phyloP scores from a whole-genome alignment of 225 moss, liverwort and hornwort species.

The Takakia lepidozioides region DNA sequence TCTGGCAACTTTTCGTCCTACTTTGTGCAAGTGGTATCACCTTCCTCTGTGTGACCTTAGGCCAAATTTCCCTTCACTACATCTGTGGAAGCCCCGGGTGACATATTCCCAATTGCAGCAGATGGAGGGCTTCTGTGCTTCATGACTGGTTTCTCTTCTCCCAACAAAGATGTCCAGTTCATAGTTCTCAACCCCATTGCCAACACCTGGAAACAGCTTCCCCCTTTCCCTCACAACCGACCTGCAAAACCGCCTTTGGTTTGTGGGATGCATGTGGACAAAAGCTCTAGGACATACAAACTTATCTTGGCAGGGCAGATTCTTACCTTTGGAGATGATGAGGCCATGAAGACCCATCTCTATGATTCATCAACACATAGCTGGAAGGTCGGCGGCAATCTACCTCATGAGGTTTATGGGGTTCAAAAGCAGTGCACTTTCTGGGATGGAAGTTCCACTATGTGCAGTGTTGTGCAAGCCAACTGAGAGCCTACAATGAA shows the following conservation, averaged over 20 bases:
- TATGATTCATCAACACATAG: constrained; percentile 21
- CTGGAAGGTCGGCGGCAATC: constrained; percentile 33
- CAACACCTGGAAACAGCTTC: constrained; percentile 34
- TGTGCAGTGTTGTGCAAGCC: constrained; percentile 33
- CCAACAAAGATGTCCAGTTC: constrained; percentile 47
- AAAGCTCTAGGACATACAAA: constrained; percentile 16
- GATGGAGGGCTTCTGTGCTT: constrained; percentile 35
- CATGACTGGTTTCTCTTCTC: constrained; percentile 42
- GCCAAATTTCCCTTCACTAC: constrained; percentile 19
- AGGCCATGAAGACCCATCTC: constrained; percentile 26
- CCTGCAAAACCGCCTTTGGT: constrained; percentile 36
- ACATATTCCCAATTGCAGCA: constrained; percentile 33
- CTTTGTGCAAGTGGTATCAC: constrained; percentile 32
- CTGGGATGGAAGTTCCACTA: constrained; percentile 47
- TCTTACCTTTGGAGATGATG: constrained; percentile 31
- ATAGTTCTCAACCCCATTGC: constrained; percentile 33
- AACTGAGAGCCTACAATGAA: constrained; percentile 34
- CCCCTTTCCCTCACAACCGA: constrained; percentile 16
- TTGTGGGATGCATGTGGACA: constrained; percentile 45
- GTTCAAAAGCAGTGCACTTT: constrained; percentile 46
- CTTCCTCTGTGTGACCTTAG: constrained; percentile 33
- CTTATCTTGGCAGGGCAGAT: constrained; percentile 37
- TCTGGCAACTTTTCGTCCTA: constrained; percentile 27
- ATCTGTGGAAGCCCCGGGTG: constrained; percentile 28
- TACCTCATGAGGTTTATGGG: constrained; percentile 36